Conservation (phyloP, 371 early-diverging fungal species). For the Batkoa obscura region DNA sequence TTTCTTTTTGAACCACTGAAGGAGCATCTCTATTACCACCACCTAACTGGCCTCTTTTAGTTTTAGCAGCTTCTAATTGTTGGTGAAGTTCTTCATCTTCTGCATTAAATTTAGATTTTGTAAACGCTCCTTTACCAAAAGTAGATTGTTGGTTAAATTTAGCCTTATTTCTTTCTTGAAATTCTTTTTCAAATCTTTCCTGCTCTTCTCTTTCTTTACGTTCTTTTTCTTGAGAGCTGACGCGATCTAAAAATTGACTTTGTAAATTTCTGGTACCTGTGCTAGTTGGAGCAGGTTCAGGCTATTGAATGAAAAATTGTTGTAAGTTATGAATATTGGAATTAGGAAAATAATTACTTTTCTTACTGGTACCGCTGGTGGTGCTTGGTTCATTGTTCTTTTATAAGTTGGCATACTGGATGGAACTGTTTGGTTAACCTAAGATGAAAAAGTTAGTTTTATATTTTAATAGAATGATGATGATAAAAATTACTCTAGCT, state of each 20-base stretch:
- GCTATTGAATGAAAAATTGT: slow-evolving; percentile 9
- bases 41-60: background rate
- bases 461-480: slow-evolving; percentile 16
- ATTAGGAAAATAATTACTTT: background rate
- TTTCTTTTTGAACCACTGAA: background rate
- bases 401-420: slow-evolving; percentile 8
- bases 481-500: background rate
- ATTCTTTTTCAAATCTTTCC: slow-evolving; percentile 1
- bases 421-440: slow-evolving; percentile 10
- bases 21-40: too few species aligned
- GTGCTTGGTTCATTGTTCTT: slow-evolving; percentile 14
- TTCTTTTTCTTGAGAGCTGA: background rate
- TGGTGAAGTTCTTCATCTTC: background rate
- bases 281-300: background rate
- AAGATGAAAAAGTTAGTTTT: slow-evolving; percentile 9
- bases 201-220: slow-evolving; percentile 1
- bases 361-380: slow-evolving; percentile 6
- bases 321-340: background rate
- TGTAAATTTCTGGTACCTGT: background rate
- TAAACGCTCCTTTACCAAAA: too few species aligned
- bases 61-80: background rate
- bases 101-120: too few species aligned
- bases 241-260: slow-evolving; percentile 1
- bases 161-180: slow-evolving; percentile 9
- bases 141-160: too few species aligned